A percentile compares a stretch with the other conserved stretches of the same genome.
Evolutionary conservation across 176 grass and related monocot genomes (phyloP).

Genomic region (Ampelocalamus luodianensis): DNA sequence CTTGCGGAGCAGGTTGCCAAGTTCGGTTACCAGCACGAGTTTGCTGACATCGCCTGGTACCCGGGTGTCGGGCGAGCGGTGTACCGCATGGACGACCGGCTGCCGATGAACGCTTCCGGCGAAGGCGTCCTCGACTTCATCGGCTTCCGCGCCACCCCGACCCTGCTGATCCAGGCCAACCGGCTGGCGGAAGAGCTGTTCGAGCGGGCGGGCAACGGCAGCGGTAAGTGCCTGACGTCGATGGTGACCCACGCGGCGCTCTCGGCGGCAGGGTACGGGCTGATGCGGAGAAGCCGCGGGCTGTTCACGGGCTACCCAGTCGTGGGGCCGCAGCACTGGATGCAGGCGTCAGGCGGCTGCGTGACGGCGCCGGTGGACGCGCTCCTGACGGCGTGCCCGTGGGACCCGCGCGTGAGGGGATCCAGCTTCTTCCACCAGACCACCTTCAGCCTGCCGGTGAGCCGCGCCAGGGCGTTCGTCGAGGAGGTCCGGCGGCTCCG

Average conservation of each 20-base stretch:
- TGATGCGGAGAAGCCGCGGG: conserved; percentile 34
- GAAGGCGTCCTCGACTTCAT: conserved; percentile 59
- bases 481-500: conserved; percentile 54
- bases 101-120: conserved; percentile 51
- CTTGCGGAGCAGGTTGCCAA: conserved; percentile 51
- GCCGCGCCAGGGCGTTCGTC: conserved; percentile 56
- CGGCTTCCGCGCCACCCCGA: conserved; percentile 61
- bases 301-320: conserved; percentile 72
- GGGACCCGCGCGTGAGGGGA: conserved; percentile 60
- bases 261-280: background rate
- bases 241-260: conserved; percentile 36
- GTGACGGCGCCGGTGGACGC: conserved; percentile 42
- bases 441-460: conserved; percentile 59
- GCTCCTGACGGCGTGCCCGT: conserved; percentile 65
- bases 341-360: conserved; percentile 65
- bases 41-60: conserved; percentile 72
- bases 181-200: conserved; percentile 53
- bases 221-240: conserved; percentile 49
- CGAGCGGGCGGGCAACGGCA: conserved; percentile 42
- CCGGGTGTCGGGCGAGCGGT: conserved; percentile 50
- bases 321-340: conserved; percentile 58
- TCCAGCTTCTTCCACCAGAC: conserved; percentile 66
- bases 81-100: conserved; percentile 67
- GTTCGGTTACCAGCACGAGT: conserved; percentile 62
- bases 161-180: conserved; percentile 3